A percentile compares a stretch with the other conserved stretches of the same genome.
Evolutionary conservation across 2,329 filamentous ascomycete genomes (phyloP).

Genomic region (Achaetomium macrosporum): DNA sequence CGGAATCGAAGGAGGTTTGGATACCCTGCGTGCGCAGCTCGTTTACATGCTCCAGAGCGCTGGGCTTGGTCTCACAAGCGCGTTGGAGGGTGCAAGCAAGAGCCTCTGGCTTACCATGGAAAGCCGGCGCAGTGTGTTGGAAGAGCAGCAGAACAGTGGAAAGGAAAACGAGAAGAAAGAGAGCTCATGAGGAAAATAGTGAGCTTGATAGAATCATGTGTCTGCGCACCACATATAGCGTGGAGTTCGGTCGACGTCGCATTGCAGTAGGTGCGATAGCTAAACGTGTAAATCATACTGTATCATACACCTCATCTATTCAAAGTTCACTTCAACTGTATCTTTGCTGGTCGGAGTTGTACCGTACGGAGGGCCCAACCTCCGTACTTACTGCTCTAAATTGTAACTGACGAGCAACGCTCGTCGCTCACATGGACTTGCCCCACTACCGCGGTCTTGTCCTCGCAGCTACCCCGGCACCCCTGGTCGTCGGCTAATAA

Average conservation of each 20-base stretch:
- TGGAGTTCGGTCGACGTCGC: conserved; percentile 9
- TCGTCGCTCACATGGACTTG: background rate
- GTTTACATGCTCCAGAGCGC: conserved; percentile 74
- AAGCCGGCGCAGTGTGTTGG: conserved; percentile 70
- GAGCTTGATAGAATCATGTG: conserved; percentile 6
- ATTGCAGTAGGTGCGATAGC: conserved; percentile 14
- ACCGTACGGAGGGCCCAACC: too few relatives aligned
- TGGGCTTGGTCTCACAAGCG: conserved; percentile 68
- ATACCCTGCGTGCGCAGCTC: conserved; percentile 74
- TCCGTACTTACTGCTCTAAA: too few relatives aligned
- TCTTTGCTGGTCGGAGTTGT: too few relatives aligned
- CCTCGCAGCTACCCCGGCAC: conserved; percentile 9
- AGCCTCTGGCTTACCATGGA: conserved; percentile 86
- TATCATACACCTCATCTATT: conserved; percentile 6
- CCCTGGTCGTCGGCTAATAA: conserved; percentile 16
- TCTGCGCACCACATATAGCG: conserved; percentile 6
- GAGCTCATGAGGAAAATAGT: conserved; percentile 13
- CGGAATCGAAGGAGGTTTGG: conserved; percentile 73
- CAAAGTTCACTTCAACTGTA: background rate
- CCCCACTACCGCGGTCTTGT: conserved; percentile 4
- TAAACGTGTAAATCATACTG: conserved; percentile 18
- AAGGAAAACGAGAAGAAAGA: conserved; percentile 25
- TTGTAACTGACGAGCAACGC: too few relatives aligned
- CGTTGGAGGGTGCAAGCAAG: conserved; percentile 74
- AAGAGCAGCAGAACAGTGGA: conserved; percentile 54